Evolutionary conservation across 2,329 filamentous ascomycete genomes (phyloP), one percentile per base, ranked within the genome.

Genomic region (Colletotrichum eremochloae): DNA sequence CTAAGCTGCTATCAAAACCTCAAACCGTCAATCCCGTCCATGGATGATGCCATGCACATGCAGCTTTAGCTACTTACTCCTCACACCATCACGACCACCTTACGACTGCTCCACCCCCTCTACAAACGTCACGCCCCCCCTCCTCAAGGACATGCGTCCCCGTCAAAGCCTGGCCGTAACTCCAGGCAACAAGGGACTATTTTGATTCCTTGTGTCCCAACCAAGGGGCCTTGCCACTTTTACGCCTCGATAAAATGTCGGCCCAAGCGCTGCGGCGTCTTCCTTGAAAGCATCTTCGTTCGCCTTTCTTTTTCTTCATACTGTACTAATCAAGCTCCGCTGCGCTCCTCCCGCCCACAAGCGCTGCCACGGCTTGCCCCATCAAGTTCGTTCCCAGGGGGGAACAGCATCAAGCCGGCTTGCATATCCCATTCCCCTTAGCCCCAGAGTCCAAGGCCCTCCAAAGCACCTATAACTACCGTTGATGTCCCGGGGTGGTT

Each of bases 161-260:
- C 38, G 68, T 73, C 71, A 73, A 73, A 71, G 68, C 71, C 71
- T 71, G 68, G 55, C 36, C 55, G 71, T 73, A 67, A 63, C 71
- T 73, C 71, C 71, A 73, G 71, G 71, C 71, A 73, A 73, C 71
- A 73, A 73, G 71, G 71, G 52, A 63, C 67, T 73, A 73, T 73
- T 67, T 73, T 71, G 71, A 73, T 63, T 73, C 71, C 71, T 73
- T 73, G 67, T 72, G 70, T 71, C 67, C 71, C 63, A 70, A 72
- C 53, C 70, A 63, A 68, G 71, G 46, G 48, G 46, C n/a, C 46
- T 73, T 67, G 71, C 71, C 71, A 73, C 71, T 67, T 60, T 67
- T 18, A 53, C 62, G 40, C 48, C 62, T 67, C 52, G 71, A 71
- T 67, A 63, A 73, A 73, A 71, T 61, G 40, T 67, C 68, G 68